These are phyloP conservation scores for Buxus sempervirens DNA, from an alignment of 164 flowering plant genomes.

Conservation along the genomic window DNA sequence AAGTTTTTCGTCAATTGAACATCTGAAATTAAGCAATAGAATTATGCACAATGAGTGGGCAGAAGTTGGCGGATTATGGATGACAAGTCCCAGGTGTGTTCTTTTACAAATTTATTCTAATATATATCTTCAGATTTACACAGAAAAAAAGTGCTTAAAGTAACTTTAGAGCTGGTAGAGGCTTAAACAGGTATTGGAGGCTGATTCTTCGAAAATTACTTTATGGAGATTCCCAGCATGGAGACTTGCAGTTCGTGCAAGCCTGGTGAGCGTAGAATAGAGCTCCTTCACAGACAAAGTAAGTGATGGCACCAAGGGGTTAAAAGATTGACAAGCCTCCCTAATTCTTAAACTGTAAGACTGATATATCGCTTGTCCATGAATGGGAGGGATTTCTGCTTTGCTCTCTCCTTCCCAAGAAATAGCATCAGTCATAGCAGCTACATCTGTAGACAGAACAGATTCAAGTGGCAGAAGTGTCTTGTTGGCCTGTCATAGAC, in stretches of 20 bases:
- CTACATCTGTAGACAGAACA: slow-evolving; percentile 73
- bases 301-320: slow-evolving; percentile 70
- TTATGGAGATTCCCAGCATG: slow-evolving; percentile 97
- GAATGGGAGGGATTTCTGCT: slow-evolving; percentile 73
- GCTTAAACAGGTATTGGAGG: neutral
- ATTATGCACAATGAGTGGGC: no score
- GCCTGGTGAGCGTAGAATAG: slow-evolving; percentile 59
- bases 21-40: neutral
- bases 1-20: neutral
- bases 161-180: neutral
- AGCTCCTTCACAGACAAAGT: slow-evolving; percentile 66
- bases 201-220: slow-evolving; percentile 28
- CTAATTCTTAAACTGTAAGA: slow-evolving; percentile 62
- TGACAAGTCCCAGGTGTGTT: no score
- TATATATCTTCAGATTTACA: neutral
- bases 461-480: slow-evolving; percentile 88
- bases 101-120: neutral
- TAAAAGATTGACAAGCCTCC: slow-evolving; percentile 63
- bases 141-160: neutral
- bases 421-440: slow-evolving; percentile 84
- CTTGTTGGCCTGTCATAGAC: slow-evolving; percentile 53
- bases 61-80: no score
- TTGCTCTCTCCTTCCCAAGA: slow-evolving; percentile 63
- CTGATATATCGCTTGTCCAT: slow-evolving; percentile 92
- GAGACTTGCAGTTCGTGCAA: slow-evolving; percentile 79